Evolutionary conservation across 1,139 yeast species (phyloP).

Genomic region (Yamadazyma sp.): DNA sequence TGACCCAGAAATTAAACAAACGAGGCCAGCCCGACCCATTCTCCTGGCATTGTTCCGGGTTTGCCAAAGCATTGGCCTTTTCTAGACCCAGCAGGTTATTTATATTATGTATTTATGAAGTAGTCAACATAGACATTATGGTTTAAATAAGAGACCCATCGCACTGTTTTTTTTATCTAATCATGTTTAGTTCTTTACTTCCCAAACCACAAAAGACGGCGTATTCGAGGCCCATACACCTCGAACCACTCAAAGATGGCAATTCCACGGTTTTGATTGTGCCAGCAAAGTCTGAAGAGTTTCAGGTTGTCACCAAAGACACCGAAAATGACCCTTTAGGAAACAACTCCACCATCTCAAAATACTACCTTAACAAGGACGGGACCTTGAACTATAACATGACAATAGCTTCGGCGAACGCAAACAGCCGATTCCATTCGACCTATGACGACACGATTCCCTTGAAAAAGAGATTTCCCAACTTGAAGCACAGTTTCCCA

Average conservation of each 20-base stretch:
- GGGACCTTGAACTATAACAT: constrained; percentile 29
- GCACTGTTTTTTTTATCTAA: neutral
- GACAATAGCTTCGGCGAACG: constrained; percentile 19
- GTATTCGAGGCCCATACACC: constrained; percentile 13
- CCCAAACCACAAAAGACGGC: constrained; percentile 29
- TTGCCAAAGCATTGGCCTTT: constrained; percentile 35
- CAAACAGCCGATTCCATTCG: constrained; percentile 23
- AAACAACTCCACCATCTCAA: constrained; percentile 10
- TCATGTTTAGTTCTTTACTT: constrained; percentile 35
- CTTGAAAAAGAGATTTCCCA: constrained; percentile 38
- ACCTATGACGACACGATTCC: constrained; percentile 44
- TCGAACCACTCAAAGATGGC: constrained; percentile 1
- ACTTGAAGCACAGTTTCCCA: constrained; percentile 43
- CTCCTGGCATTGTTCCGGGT: constrained; percentile 25
- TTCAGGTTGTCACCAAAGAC: neutral
- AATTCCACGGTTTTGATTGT: constrained; percentile 6
- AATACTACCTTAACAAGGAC: constrained; percentile 26
- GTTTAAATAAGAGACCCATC: too few species aligned
- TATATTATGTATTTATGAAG: too few species aligned
- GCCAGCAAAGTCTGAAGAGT: constrained; percentile 3
- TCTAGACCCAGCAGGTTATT: too few species aligned
- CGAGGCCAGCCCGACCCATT: constrained; percentile 15
- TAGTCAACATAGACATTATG: too few species aligned
- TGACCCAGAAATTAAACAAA: constrained; percentile 18
- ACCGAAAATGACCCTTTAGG: neutral